Conservation (phyloP, 176 grass and related monocot species). For the Bromus sterilis region DNA sequence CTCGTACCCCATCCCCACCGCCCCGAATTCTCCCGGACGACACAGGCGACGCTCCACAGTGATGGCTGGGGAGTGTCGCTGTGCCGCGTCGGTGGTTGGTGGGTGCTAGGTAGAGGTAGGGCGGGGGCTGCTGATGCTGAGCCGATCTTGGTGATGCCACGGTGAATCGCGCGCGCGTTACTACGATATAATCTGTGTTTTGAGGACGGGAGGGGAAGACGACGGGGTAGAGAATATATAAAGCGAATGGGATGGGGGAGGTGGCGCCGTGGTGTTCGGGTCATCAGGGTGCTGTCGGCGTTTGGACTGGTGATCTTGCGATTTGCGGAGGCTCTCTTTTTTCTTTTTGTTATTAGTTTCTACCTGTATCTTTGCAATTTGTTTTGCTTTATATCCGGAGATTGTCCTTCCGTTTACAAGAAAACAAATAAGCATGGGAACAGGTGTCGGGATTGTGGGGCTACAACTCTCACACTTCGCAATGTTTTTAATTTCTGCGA, state of each 20-base stretch:
- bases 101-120: neutral
- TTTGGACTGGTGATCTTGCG: neutral
- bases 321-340: neutral
- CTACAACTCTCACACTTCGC: neutral
- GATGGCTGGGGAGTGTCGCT: neutral
- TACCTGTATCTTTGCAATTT: neutral
- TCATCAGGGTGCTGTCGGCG: neutral
- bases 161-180: too few relatives aligned
- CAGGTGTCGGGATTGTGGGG: neutral
- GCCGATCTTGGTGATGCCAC: neutral
- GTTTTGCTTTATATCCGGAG: neutral
- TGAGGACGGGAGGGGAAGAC: too few relatives aligned
- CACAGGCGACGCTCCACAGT: neutral
- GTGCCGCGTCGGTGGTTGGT: neutral
- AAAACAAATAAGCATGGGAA: neutral
- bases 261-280: neutral
- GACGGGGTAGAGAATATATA: neutral
- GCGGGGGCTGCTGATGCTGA: neutral
- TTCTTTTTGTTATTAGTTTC: neutral
- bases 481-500: neutral
- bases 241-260: neutral
- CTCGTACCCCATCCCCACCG: conserved; percentile 26
- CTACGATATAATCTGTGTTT: too few relatives aligned
- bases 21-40: neutral
- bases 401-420: neutral